phyloP scores from a whole-genome alignment of 331 rosid species.

The Pyracantha coccinea region DNA sequence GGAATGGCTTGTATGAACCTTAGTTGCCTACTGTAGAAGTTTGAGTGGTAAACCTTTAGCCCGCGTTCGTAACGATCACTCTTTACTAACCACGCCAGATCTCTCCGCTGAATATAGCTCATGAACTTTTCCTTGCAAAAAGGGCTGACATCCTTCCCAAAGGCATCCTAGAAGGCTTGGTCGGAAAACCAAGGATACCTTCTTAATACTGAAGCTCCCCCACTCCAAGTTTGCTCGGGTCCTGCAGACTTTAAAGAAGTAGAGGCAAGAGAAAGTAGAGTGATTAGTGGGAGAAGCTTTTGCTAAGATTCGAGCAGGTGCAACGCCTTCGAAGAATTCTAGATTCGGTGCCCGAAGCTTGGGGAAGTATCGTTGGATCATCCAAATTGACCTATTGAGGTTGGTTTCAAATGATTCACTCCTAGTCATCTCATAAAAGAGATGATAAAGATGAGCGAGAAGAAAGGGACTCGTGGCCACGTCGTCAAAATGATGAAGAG shows the following conservation, averaged over 20 bases:
- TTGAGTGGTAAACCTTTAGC: too few relatives aligned
- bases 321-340: accelerated
- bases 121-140: too few relatives aligned
- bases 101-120: accelerated
- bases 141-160: accelerated
- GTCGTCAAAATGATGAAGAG: too few relatives aligned
- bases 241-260: accelerated
- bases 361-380: accelerated
- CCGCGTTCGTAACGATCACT: accelerated
- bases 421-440: accelerated
- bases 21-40: accelerated
- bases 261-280: accelerated
- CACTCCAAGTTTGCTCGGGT: too few relatives aligned
- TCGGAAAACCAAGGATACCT: accelerated
- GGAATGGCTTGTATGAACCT: too few relatives aligned
- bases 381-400: too few relatives aligned
- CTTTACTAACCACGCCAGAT: accelerated
- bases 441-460: too few relatives aligned
- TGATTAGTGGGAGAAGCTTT: too few relatives aligned
- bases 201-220: too few relatives aligned
- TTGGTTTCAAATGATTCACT: accelerated
- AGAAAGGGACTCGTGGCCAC: accelerated
- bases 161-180: too few relatives aligned
- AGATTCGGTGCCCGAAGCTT: too few relatives aligned
- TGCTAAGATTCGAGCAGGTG: accelerated